Percentiles rank a stretch among this genome's conserved stretches.
Conservation (phyloP, 2,329 filamentous ascomycete genomes). For the Talaromyces atroroseus region DNA sequence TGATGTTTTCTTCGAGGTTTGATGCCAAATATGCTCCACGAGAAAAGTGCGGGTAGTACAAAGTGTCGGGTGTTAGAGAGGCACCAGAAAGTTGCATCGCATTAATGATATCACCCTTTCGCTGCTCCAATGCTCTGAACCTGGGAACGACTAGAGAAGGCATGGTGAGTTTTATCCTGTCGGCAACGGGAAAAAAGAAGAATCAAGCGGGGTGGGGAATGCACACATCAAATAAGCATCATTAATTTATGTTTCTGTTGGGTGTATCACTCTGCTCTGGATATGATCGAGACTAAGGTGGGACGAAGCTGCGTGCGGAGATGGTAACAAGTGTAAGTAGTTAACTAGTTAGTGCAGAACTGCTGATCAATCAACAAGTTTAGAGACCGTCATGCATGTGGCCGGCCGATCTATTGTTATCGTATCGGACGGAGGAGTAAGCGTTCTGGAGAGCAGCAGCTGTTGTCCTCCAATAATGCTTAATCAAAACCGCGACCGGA, state of each 20-base stretch:
- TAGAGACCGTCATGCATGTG: slow-evolving; percentile 1
- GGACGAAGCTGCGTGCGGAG: background rate
- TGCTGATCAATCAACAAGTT: slow-evolving; percentile 7
- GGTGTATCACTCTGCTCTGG: background rate
- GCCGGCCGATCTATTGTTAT: slow-evolving; percentile 3
- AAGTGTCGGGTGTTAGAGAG: slow-evolving; percentile 27
- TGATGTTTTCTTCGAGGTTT: slow-evolving; percentile 19
- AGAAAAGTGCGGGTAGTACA: slow-evolving; percentile 15
- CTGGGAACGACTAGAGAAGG: slow-evolving; percentile 8
- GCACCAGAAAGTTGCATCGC: slow-evolving; percentile 35
- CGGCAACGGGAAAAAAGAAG: background rate
- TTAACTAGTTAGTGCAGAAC: background rate
- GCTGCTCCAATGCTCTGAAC: slow-evolving; percentile 6
- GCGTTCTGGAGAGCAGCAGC: background rate
- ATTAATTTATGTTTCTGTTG: background rate
- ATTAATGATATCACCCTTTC: slow-evolving; percentile 16
- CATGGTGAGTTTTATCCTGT: slow-evolving; percentile 4
- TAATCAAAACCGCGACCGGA: background rate
- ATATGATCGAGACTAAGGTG: background rate
- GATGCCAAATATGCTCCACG: slow-evolving; percentile 24
- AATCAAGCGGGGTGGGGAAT: background rate
- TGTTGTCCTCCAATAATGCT: background rate
- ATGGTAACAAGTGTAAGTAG: background rate
- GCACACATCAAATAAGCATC: slow-evolving; percentile 12
- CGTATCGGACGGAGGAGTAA: background rate